Base-by-base conservation (phyloP, 805 yeast genomes). In the Pachysolen tannophilus region DNA sequence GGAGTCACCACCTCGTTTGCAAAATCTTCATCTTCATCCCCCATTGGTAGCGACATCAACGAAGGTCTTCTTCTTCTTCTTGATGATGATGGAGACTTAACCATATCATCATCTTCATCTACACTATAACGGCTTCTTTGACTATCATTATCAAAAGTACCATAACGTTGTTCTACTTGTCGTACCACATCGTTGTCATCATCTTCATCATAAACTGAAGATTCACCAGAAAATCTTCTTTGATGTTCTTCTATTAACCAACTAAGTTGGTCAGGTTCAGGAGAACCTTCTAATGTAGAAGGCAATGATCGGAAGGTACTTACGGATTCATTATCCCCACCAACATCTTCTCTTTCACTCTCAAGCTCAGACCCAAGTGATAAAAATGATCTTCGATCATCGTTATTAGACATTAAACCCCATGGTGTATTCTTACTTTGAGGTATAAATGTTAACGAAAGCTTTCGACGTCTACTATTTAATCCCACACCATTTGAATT, bases 191-290 rank as follows among this genome's bases (percentile, higher is more conserved):
- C 39, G 27, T 35, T 32, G 10, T 35, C 38, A 13, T 35, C 38
- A 10, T 35, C 31, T 10, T 31, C 35, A 15, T 36, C 39, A 17
- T 32, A 34, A 6, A 30, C 32, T 20, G 32, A 36, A 15, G n/a
- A 16, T 5, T 33, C 33, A 28, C 37, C 29, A 6, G 43, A 39
- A 17, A 54, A 52, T 24, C 61, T 43, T 33, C 64, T 43, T 26
- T 59, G 61, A 17, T 58, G 48, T 37, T 59, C 64, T 34, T 59
- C 63, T 28, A 54, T 54, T 18, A 59, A 44, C 63, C 63, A 56
- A n/a, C 52, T 47, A 20, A 56, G 47, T 11, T 55, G 38, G 23
- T 56, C 63, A 21, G 59, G 59, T 26, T 58, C 52, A 8, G 40
- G 38, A 7, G 54, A 52, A 9, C 48, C 53, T 7, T 56, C 58